Evolutionary conservation across 2,329 filamentous ascomycete species (phyloP), one percentile per base, ranked within the genome.

Genomic region (Leptographium procerum): DNA sequence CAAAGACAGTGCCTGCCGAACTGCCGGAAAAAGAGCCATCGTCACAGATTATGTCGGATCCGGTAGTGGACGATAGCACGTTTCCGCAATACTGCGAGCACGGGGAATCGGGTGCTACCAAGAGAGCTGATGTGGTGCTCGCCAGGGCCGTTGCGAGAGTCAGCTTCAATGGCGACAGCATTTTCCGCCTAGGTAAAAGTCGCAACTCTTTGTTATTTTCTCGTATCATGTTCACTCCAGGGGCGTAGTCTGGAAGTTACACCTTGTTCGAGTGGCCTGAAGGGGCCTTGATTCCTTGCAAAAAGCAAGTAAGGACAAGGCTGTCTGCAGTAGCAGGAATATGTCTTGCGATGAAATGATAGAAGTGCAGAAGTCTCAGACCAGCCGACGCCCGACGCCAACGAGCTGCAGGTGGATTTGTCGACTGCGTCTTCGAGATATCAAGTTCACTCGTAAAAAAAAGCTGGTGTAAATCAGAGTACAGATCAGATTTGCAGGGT

Each of bases 51-150:
- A 83, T 69, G 61, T 82, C 79, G 57, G 72, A 69, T 4, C 63
- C 48, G 1, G 75, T 70, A 0, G 79, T 82, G 6, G 69, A 63
- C 14, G 71, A 68, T 43, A 79, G 71, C 5, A 78, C 74, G 59
- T 83, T 84, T 66, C 81, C 81, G 66, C 81, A 84, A 36, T 72
- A 68, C 29, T 69, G 67, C 40, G 70, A 68, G 68, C 81, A 84
- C 19, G 77, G 74, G 26, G 81, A 84, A 36, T 69, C 69, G 0
- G 71, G 63, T 0, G 76, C 69, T 50, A 78, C 77, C 34, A 78
- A 67, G 28, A 83, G 62, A 47, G 67, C 69, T 26, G 56, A 60
- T 10, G 65, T 66, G 28, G 58, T 61, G 51, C 59, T 57, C 26
- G 61, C 60, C n/a, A 62, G 33, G 43, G 59, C 59, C n/a, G 61